These are phyloP conservation scores for Aspergillus viridinutans DNA, from an alignment of 2,329 filamentous ascomycete species.

Conservation along the genomic window DNA sequence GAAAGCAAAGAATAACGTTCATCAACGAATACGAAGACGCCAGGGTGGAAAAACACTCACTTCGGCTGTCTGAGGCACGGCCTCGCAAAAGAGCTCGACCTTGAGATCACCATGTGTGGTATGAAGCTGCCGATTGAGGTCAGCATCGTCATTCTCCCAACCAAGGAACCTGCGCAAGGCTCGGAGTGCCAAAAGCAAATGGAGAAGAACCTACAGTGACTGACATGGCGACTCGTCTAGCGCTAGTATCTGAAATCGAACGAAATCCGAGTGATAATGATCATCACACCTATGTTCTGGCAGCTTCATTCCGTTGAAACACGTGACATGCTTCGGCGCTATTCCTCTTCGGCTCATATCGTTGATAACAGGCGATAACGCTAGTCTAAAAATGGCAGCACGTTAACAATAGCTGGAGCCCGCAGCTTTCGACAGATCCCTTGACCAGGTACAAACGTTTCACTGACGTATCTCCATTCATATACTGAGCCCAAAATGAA, in stretches of 20 bases:
- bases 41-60: conserved; percentile 46
- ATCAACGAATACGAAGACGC: not conserved
- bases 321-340: not conserved
- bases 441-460: not conserved
- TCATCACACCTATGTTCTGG: not conserved
- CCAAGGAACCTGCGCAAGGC: not conserved
- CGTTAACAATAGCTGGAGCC: not conserved
- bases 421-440: not conserved
- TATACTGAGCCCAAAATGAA: conserved; percentile 53
- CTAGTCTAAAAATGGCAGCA: not conserved
- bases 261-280: not conserved
- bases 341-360: not conserved
- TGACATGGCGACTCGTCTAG: not conserved
- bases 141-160: not conserved
- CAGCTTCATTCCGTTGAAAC: not conserved
- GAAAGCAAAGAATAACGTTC: not conserved
- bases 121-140: conserved; percentile 55
- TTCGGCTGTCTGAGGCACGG: conserved; percentile 87
- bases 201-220: not conserved
- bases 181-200: not conserved
- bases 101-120: conserved; percentile 89
- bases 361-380: not conserved
- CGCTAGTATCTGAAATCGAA: not conserved
- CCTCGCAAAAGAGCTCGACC: conserved; percentile 93
- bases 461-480: not conserved